phyloP scores from a whole-genome alignment of 805 yeast species.

The Spathaspora gorwiae region DNA sequence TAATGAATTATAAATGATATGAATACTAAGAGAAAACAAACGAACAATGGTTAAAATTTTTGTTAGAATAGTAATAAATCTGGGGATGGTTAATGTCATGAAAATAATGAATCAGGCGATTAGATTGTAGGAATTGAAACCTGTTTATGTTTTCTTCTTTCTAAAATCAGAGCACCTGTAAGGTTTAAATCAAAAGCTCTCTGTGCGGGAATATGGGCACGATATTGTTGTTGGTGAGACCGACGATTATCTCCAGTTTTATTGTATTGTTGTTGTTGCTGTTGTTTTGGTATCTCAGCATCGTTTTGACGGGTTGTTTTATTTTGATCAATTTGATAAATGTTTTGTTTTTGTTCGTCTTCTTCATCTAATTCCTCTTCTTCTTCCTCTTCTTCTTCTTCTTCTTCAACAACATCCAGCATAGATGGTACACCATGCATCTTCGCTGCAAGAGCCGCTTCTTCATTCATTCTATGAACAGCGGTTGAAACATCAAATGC shows the following conservation, averaged over 20 bases:
- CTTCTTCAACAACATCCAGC: constrained; percentile 32
- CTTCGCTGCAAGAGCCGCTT: constrained; percentile 35
- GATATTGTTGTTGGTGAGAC: constrained; percentile 8
- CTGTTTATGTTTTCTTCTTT: constrained; percentile 32
- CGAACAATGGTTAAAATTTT: neutral
- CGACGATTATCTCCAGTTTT: constrained; percentile 1
- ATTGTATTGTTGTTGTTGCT: neutral
- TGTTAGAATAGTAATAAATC: too few relatives aligned
- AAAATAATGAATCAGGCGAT: neutral
- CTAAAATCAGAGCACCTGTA: constrained; percentile 51
- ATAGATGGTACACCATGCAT: constrained; percentile 9
- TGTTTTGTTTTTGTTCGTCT: constrained; percentile 1
- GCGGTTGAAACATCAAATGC: constrained; percentile 86
- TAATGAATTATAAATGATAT: too few relatives aligned
- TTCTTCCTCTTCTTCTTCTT: constrained; percentile 28
- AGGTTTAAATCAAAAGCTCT: constrained; percentile 43
- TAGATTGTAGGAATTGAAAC: constrained; percentile 9
- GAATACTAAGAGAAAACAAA: neutral
- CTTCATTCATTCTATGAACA: constrained; percentile 76
- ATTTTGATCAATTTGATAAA: neutral
- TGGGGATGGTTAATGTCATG: neutral
- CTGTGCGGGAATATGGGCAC: constrained; percentile 6
- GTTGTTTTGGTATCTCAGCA: constrained; percentile 1
- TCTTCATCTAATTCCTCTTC: constrained; percentile 6
- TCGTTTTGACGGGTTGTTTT: neutral